Evolutionary conservation across 331 rosid genomes (phyloP).

Genomic region (Rhamnella rubrinervis): DNA sequence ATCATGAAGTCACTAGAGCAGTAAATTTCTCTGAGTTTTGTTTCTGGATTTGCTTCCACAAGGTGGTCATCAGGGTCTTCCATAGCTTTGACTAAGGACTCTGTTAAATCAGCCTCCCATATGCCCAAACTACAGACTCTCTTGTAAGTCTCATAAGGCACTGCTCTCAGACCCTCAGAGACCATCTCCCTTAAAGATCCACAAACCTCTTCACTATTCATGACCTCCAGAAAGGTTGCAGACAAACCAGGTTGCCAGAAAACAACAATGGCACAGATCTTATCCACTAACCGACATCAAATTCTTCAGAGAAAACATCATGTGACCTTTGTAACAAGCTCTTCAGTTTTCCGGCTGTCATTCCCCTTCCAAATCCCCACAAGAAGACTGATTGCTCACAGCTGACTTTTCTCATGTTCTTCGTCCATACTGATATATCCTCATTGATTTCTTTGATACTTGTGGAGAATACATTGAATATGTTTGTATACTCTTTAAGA

Average conservation of each 20-base stretch:
- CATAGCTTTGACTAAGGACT: slow-evolving; percentile 49
- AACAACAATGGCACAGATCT: slow-evolving; percentile 73
- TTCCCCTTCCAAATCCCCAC: slow-evolving; percentile 69
- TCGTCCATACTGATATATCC: slow-evolving; percentile 51
- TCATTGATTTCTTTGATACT: slow-evolving; percentile 25
- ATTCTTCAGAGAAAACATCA: slow-evolving; percentile 53
- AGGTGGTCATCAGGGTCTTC: slow-evolving; percentile 25
- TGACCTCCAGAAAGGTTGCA: slow-evolving; percentile 36
- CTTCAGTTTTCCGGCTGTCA: slow-evolving; percentile 63
- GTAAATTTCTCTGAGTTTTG: slow-evolving; percentile 32
- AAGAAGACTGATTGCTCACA: slow-evolving; percentile 59
- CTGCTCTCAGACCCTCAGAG: slow-evolving; percentile 66
- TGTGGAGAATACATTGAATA: slow-evolving; percentile 36
- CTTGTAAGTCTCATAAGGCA: slow-evolving; percentile 57
- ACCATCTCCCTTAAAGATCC: slow-evolving; percentile 55
- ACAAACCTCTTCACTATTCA: slow-evolving; percentile 30
- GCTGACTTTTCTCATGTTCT: slow-evolving; percentile 45
- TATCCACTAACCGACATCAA: slow-evolving; percentile 70
- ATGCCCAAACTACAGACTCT: slow-evolving; percentile 51
- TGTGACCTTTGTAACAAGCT: slow-evolving; percentile 48
- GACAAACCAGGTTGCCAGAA: slow-evolving; percentile 59
- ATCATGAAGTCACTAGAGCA: slow-evolving; percentile 48
- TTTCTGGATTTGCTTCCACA: slow-evolving; percentile 26
- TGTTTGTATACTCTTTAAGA: slow-evolving; percentile 40
- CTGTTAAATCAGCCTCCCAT: slow-evolving; percentile 70